Evolutionary conservation across 106 monocot genomes (phyloP).

Genomic region (Apostasia shenzhenica): DNA sequence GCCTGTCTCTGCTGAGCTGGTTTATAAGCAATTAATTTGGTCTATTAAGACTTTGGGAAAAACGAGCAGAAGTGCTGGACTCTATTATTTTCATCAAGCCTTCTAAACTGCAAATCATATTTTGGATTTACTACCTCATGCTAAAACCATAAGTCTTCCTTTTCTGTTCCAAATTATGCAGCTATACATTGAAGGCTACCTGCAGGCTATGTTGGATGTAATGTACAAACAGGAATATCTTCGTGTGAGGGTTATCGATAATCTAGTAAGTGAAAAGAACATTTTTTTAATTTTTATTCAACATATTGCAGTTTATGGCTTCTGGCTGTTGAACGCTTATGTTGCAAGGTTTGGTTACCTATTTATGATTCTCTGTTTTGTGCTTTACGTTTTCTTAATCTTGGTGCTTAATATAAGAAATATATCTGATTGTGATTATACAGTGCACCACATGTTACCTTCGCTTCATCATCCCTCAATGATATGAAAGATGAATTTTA

Average conservation of each 20-base stretch:
- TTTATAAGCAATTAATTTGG: not conserved
- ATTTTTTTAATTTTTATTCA: not conserved
- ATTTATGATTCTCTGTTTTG: too few species aligned
- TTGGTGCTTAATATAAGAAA: too few species aligned
- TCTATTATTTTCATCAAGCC: too few species aligned
- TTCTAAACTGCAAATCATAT: not conserved
- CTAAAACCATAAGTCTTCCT: not conserved
- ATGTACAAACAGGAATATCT: constrained; percentile 84
- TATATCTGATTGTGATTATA: too few species aligned
- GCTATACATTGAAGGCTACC: constrained; percentile 86
- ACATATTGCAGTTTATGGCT: not conserved
- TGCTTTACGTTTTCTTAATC: too few species aligned
- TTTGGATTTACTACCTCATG: not conserved
- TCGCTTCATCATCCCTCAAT: too few species aligned
- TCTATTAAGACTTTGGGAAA: not conserved
- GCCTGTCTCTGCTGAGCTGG: not conserved
- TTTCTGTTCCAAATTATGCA: constrained; percentile 22
- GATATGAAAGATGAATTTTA: too few species aligned
- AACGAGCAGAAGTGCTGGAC: not conserved
- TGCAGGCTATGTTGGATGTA: constrained; percentile 86
- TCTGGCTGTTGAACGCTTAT: not conserved
- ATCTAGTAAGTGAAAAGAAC: constrained; percentile 35
- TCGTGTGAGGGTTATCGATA: constrained; percentile 73
- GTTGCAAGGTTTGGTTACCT: too few species aligned
- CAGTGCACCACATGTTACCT: too few species aligned